These are phyloP conservation scores for Porcisia hertigi DNA, from an alignment of 208 protist species.

Conservation along the genomic window DNA sequence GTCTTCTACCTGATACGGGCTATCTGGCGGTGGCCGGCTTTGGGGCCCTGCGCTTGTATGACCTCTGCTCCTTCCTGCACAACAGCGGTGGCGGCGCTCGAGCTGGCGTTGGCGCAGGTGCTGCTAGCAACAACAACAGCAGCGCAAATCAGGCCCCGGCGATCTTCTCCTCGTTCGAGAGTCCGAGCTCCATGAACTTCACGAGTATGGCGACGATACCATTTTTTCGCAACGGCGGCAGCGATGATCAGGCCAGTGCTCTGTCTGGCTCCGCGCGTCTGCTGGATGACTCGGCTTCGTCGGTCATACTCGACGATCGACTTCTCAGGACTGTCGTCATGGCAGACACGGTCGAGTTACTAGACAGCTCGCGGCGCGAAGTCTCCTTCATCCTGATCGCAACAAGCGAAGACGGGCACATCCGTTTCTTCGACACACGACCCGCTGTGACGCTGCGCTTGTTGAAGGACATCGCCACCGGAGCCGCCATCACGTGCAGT, in stretches of 20 bases:
- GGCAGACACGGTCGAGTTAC: slow-evolving; percentile 5
- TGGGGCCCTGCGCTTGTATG: slow-evolving; percentile 70
- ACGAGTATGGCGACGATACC: slow-evolving; percentile 77
- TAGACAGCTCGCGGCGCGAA: slow-evolving; percentile 19
- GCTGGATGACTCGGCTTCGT: slow-evolving; percentile 17
- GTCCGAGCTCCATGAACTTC: slow-evolving; percentile 77
- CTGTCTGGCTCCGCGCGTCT: slow-evolving; percentile 18
- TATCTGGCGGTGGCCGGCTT: slow-evolving; percentile 75
- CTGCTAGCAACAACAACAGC: not conserved
- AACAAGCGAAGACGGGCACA: slow-evolving; percentile 83
- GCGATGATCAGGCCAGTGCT: slow-evolving; percentile 22
- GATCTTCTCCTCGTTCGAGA: slow-evolving; percentile 70
- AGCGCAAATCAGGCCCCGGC: slow-evolving; percentile 43
- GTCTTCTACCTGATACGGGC: slow-evolving; percentile 50
- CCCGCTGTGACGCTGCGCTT: slow-evolving; percentile 51
- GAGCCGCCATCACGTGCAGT: slow-evolving; percentile 82
- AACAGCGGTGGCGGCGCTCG: slow-evolving; percentile 5
- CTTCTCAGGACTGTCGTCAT: slow-evolving; percentile 23
- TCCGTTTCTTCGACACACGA: slow-evolving; percentile 78
- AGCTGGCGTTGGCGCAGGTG: not conserved
- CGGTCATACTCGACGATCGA: slow-evolving; percentile 19
- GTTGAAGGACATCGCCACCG: slow-evolving; percentile 72
- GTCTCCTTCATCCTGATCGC: slow-evolving; percentile 47
- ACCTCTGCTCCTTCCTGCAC: slow-evolving; percentile 15
- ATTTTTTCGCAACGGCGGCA: slow-evolving; percentile 19